Conservation (phyloP, 768 basidiomycete genomes). For the Crassisporium funariophilum region DNA sequence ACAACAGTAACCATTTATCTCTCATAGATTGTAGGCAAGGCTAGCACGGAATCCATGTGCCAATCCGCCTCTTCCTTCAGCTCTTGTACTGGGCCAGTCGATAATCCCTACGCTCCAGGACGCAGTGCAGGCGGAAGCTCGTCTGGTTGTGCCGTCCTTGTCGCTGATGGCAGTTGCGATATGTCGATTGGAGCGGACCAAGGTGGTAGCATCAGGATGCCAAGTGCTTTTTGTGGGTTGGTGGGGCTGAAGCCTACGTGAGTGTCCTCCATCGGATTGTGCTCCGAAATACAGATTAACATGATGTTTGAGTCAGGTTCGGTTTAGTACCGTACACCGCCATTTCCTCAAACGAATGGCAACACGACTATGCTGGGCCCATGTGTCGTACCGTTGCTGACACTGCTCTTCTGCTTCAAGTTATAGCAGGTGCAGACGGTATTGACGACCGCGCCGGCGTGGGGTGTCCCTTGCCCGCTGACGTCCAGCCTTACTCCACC, state of each 20-base stretch:
- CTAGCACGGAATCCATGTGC: constrained; percentile 25
- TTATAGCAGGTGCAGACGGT: constrained; percentile 45
- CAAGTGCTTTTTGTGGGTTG: constrained; percentile 43
- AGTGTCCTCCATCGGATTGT: neutral
- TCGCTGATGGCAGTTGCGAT: constrained; percentile 40
- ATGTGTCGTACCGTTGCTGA: constrained; percentile 40
- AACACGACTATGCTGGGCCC: constrained; percentile 44
- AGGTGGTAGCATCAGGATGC: constrained; percentile 47
- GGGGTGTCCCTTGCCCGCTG: constrained; percentile 16
- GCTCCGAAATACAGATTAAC: too few relatives aligned
- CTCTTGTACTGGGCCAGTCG: constrained; percentile 36
- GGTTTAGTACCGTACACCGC: constrained; percentile 51
- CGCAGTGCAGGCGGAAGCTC: constrained; percentile 45
- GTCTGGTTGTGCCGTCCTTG: constrained; percentile 45
- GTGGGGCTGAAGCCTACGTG: constrained; percentile 33
- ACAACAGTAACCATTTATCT: neutral
- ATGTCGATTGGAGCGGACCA: constrained; percentile 52
- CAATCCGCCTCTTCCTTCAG: constrained; percentile 25
- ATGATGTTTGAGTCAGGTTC: constrained; percentile 26
- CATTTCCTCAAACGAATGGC: constrained; percentile 40
- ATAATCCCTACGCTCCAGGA: constrained; percentile 44
- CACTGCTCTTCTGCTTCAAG: constrained; percentile 41
- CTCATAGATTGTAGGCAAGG: constrained; percentile 20
- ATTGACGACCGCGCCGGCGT: constrained; percentile 40
- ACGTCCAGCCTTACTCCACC: constrained; percentile 26